Conservation (phyloP, 1,284 basidiomycete genomes). For the Cryptococcus wingfieldii region DNA sequence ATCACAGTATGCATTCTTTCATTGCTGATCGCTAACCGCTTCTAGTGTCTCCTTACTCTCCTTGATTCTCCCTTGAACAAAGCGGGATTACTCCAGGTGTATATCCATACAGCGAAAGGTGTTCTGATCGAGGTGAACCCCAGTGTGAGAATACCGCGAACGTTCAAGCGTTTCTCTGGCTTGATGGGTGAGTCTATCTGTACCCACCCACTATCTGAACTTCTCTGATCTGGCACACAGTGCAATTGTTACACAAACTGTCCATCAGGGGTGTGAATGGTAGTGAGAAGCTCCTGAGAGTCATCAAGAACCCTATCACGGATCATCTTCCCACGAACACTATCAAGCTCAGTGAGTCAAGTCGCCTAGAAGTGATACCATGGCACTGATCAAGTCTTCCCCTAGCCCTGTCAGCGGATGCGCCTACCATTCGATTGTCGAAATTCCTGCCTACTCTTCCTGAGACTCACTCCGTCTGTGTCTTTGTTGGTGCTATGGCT, state of each 20-base stretch:
- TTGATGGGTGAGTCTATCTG: constrained; percentile 75
- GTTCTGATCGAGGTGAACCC: constrained; percentile 99
- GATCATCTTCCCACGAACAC: constrained; percentile 96
- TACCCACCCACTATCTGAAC: not conserved
- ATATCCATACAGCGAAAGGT: constrained; percentile 95
- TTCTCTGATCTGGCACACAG: constrained; percentile 50
- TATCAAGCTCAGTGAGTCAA: constrained; percentile 79
- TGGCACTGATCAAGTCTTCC: not conserved
- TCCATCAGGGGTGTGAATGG: constrained; percentile 94
- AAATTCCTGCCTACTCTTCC: constrained; percentile 78
- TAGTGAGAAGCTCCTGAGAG: constrained; percentile 91
- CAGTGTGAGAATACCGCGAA: constrained; percentile 92
- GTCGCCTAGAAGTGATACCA: not conserved
- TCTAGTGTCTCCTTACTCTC: constrained; percentile 86
- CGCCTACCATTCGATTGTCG: constrained; percentile 75
- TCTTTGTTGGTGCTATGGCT: constrained; percentile 98
- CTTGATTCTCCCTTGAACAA: constrained; percentile 98
- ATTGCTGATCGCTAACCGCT: not conserved
- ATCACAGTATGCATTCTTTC: not conserved
- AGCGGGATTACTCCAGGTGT: constrained; percentile 92
- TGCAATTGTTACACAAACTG: constrained; percentile 94
- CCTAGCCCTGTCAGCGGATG: constrained; percentile 84
- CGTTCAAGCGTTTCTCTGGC: constrained; percentile 97
- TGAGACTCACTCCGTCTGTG: constrained; percentile 80
- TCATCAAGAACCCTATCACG: constrained; percentile 96